Conservation (phyloP, 805 yeast species). For the Nakazawaea sp. region DNA sequence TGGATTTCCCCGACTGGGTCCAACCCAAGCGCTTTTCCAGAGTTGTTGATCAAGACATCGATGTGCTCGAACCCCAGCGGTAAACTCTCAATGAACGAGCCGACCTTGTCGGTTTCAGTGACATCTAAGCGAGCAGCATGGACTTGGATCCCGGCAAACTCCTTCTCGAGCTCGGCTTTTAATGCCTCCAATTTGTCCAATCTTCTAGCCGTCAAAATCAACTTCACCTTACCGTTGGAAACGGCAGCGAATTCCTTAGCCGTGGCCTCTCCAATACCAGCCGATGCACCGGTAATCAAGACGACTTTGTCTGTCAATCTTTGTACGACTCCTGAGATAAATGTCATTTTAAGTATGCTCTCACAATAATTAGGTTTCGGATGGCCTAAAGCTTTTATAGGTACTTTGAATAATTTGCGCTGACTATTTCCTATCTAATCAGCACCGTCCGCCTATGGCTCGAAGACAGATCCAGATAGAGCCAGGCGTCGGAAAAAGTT, state of each 20-base stretch:
- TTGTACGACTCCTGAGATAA: constrained; percentile 7
- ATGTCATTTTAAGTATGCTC: constrained; percentile 9
- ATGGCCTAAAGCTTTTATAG: too few species aligned
- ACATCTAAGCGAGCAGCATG: constrained; percentile 49
- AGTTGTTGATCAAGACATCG: constrained; percentile 61
- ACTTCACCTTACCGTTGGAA: constrained; percentile 60
- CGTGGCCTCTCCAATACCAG: constrained; percentile 43
- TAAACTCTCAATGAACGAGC: constrained; percentile 42
- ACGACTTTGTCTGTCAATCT: constrained; percentile 14
- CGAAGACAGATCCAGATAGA: too few species aligned
- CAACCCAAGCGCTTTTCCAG: constrained; percentile 38
- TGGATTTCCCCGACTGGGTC: constrained; percentile 35
- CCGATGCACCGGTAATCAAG: constrained; percentile 38
- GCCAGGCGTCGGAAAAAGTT: too few species aligned
- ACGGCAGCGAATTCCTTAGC: constrained; percentile 45
- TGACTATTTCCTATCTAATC: too few species aligned
- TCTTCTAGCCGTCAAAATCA: constrained; percentile 78
- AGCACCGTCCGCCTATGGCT: too few species aligned
- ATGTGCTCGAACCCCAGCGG: constrained; percentile 52
- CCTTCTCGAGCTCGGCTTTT: constrained; percentile 34
- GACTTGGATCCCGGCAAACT: constrained; percentile 42
- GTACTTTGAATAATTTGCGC: too few species aligned
- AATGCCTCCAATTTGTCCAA: constrained; percentile 48
- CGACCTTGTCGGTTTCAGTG: constrained; percentile 41
- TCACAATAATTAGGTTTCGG: too few species aligned